Evolutionary conservation across 2,329 filamentous ascomycete species (phyloP), one percentile per base, ranked within the genome.

Genomic region (Talaromyces sp.): DNA sequence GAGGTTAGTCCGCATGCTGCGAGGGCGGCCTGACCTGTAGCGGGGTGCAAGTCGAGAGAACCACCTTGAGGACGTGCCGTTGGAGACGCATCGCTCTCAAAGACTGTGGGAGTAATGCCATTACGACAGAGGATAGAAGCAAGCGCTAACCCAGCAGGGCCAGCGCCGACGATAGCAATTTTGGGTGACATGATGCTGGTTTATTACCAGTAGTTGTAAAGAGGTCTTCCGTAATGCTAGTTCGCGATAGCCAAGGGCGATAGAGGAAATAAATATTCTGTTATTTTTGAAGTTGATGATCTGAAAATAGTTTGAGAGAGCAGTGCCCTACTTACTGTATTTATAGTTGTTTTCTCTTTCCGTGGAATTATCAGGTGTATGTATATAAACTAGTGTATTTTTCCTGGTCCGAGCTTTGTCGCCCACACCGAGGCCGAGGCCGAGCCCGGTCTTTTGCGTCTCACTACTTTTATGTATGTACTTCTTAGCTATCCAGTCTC

Each of bases 81-180:
- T 7, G 63, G 54, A 7, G 67, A 70, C 33, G 68, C 66, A 67
- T 75, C 59, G 61, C 68, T 58, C 68, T 78, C 76, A 56, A 68
- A 72, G 28, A 73, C 44, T 18, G 59, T 60, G 1, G 65, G 44
- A 1, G 65, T 59, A 52, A 69, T 61, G 27, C 56, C 58, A 14
- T 64, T 64, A n/a, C 47, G 63, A 5, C 44, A 31, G 27, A 64
- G 63, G 7, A 64, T 62, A 44, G 61, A 62, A 4, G 63, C 63
- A 4, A 64, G 58, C n/a, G 59, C 61, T 33, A 64, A 31, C 9
- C 63, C 63, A 9, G 16, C 63, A 10, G 68, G 68, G n/a, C 68
- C 68, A 50, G 63, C 68, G 23, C 67, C 66, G 5, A 68, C 52
- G 18, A 68, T 65, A 14, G 68, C 68, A 47, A 68, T 65, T 44